Evolutionary conservation across 176 grass and related monocot genomes (phyloP).

Genomic region (Ampelocalamus luodianensis): DNA sequence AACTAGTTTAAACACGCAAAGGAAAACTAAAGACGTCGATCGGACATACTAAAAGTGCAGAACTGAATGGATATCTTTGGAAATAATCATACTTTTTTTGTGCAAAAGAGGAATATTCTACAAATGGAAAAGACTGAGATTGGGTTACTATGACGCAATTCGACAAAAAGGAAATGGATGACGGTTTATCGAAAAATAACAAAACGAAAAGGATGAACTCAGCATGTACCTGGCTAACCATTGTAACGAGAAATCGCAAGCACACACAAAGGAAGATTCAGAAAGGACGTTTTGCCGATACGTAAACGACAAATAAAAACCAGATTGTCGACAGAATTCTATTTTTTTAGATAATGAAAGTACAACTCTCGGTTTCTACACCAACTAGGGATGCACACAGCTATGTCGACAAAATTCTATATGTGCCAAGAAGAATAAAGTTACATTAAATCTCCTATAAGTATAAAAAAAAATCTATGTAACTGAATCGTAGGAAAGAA

Average conservation of each 20-base stretch:
- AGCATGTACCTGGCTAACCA: constrained; percentile 15
- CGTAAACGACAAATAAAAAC: constrained; percentile 17
- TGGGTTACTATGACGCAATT: background rate
- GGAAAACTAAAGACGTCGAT: background rate
- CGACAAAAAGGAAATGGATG: background rate
- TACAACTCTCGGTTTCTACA: no score
- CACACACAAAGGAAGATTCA: constrained; percentile 15
- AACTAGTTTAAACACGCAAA: background rate
- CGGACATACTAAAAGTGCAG: constrained; percentile 2
- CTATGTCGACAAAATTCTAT: background rate
- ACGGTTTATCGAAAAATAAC: background rate
- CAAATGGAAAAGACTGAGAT: background rate
- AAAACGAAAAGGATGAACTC: constrained; percentile 34
- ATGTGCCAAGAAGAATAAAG: background rate
- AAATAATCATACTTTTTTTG: background rate
- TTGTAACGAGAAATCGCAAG: background rate
- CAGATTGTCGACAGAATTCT: background rate
- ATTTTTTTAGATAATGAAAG: no score
- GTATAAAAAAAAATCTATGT: background rate
- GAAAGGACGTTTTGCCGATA: background rate
- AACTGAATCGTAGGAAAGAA: constrained; percentile 17
- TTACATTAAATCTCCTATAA: background rate
- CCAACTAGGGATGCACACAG: no score
- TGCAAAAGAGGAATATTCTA: background rate
- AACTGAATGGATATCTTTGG: background rate